Evolutionary conservation across 73 alveolate genomes (phyloP).

Genomic region (Paramecium biaurelia): DNA sequence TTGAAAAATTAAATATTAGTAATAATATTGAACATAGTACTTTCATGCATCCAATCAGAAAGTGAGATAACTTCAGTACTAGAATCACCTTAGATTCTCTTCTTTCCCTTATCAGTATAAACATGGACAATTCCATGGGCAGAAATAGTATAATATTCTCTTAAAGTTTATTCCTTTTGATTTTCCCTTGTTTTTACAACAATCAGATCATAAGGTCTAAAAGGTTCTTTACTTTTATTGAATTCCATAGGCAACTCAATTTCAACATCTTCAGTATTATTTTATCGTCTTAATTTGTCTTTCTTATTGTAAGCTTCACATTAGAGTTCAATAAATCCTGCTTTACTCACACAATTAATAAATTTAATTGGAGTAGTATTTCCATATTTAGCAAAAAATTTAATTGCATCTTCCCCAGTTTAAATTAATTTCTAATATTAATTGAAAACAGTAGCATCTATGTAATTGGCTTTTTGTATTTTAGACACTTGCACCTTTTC

Average conservation of each 20-base stretch:
- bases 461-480: constrained; percentile 33
- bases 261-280: neutral
- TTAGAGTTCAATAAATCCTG: constrained; percentile 49
- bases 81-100: constrained; percentile 78
- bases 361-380: constrained; percentile 90
- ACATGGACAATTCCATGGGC: constrained; percentile 94
- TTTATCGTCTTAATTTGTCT: neutral
- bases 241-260: constrained; percentile 27
- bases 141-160: constrained; percentile 84
- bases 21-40: constrained; percentile 91
- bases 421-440: neutral
- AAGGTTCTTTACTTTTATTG: constrained; percentile 61
- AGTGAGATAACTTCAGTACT: constrained; percentile 95
- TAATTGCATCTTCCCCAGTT: constrained; percentile 49
- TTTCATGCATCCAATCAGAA: constrained; percentile 99
- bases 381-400: constrained; percentile 80
- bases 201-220: constrained; percentile 87
- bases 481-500: constrained; percentile 37
- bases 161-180: constrained; percentile 68
- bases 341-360: constrained; percentile 79
- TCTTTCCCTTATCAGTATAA: constrained; percentile 80
- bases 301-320: constrained; percentile 10
- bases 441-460: constrained; percentile 42
- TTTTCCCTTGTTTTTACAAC: constrained; percentile 82
- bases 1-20: constrained; percentile 92